Base-by-base conservation (phyloP, 2,329 filamentous ascomycete genomes). In the Clonostachys rhizophaga region DNA sequence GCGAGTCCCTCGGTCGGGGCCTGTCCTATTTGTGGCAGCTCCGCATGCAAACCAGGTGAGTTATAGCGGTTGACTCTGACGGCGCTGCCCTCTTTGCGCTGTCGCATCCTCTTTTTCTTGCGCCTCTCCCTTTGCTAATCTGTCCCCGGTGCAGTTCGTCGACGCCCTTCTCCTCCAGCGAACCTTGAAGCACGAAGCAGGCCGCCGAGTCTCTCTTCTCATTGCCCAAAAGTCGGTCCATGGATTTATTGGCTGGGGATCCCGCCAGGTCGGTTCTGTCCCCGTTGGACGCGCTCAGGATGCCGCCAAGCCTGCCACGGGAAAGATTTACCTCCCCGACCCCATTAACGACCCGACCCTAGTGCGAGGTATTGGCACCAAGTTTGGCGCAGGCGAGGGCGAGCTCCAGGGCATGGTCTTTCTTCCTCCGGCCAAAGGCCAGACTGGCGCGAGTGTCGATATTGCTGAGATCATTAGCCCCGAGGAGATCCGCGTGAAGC, bases 141-240 rank as follows among this genome's bases (percentile, higher is more conserved):
- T 44, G 2, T 20, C 37, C 13, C n/a, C 12, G n/a, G 34, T 43
- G 49, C 61, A 96, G 86, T 99, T 99, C 57, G 91, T 97, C 62
- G 94, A 99, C 61, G 92, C 91, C 46, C 79, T 99, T 45, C 87
- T 97, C 55, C 79, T 99, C 45, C 95, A 96, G 81, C 86, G 91
- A 54, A 90, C 91, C 13, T 81, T 97, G 49, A 87, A 89, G 54
- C 86, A 82, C 61, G 91, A 96, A 71, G 87, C 91, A 47, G 84
- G 87, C 55, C 88, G 94, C 55, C 89, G 94, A 46, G 89, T 96
- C 49, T 90, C 91, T 45, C 91, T 95, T 61, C 81, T 99, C 44
- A 94, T 96, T 51, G 94, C 94, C 18, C 91, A 95, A 58, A 97
- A 96, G 65, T 96, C 91, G 3, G 95, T 97, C 70, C 84, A 89